Evolutionary conservation across 306 rosid species (phyloP), one percentile per base, ranked within the genome.

Genomic region (Gleditsia sinensis): DNA sequence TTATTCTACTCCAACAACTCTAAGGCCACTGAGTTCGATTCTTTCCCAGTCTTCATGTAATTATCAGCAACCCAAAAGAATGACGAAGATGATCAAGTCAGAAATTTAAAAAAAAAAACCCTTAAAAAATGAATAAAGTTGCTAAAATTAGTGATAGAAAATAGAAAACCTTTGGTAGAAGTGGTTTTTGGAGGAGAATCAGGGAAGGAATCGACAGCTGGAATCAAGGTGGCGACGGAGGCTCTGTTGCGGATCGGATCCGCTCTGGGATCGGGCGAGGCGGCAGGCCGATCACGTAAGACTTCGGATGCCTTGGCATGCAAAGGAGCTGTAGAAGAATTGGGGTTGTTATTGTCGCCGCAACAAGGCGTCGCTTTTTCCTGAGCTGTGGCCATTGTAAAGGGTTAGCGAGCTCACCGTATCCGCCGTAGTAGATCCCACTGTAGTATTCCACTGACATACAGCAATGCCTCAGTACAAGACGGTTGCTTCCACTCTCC

Each of bases 361-460:
- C 78, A 82, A 67, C 83, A 83, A 60, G 86, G 93, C 96, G 93
- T 85, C 93, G 91, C 50, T 83, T 90, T 88, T 88, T 88, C 86
- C 96, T 81, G 90, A 90, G 86, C 74, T 90, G 93, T 27, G 93
- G 96, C 96, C 96, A 90, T 90, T 90, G 96, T 20, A 82, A 74
- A 72, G 96, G 96, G 75, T 90, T 90, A 51, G 83, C 88, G 14
- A 90, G 88, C 81, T 88, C 88, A 79, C 83, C 85, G 88, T 71
- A 85, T 78, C 86, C 75, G 56, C 84, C 80, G 88, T 61, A 69
- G 84, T 75, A 86, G 71, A 80, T 77, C 16, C 71, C 90, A 81
- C 81, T 83, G 90, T 78, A 84, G 77, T 86, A 86, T 66, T 77
- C 91, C 84, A 77, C 87, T 88, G 93, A 90, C 96, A 90, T 88